phyloP scores from a whole-genome alignment of 2,329 filamentous ascomycete genomes.

The Neopestalotiopsis sp. region DNA sequence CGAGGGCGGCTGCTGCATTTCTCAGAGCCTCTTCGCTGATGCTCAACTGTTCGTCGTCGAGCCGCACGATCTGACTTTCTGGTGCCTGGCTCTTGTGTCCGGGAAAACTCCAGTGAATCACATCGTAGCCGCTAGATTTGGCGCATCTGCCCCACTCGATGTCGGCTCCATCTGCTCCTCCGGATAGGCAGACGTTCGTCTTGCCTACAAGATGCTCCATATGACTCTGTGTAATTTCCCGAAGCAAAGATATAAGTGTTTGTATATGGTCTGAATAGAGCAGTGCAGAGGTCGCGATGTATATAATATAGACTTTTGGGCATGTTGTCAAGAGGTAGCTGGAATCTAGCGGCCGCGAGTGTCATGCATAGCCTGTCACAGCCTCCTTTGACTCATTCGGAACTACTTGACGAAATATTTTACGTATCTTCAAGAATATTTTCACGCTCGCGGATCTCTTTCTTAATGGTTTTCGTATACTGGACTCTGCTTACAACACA shows the following conservation, averaged over 20 bases:
- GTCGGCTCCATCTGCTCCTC: slow-evolving; percentile 3
- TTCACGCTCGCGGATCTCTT: no score
- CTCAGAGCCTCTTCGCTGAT: not conserved
- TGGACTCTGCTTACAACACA: no score
- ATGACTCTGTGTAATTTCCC: not conserved
- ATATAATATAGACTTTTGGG: not conserved
- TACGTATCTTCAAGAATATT: no score
- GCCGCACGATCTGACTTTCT: not conserved
- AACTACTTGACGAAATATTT: no score
- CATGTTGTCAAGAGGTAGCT: no score
- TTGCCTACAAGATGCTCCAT: not conserved
- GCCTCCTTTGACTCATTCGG: not conserved
- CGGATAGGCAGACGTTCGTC: not conserved
- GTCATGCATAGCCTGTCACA: not conserved
- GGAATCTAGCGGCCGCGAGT: not conserved
- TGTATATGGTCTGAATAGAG: not conserved
- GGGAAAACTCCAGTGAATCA: slow-evolving; percentile 9
- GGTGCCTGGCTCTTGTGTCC: not conserved
- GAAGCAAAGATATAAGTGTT: not conserved
- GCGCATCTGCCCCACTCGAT: not conserved
- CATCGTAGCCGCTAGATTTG: not conserved
- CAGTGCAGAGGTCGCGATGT: no score
- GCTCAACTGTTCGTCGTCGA: not conserved
- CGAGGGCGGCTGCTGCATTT: not conserved
- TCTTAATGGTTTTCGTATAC: no score